Percentiles rank a stretch among this genome's conserved stretches.
Conservation (phyloP, 2,329 filamentous ascomycete genomes). For the Leptographium lundbergii region DNA sequence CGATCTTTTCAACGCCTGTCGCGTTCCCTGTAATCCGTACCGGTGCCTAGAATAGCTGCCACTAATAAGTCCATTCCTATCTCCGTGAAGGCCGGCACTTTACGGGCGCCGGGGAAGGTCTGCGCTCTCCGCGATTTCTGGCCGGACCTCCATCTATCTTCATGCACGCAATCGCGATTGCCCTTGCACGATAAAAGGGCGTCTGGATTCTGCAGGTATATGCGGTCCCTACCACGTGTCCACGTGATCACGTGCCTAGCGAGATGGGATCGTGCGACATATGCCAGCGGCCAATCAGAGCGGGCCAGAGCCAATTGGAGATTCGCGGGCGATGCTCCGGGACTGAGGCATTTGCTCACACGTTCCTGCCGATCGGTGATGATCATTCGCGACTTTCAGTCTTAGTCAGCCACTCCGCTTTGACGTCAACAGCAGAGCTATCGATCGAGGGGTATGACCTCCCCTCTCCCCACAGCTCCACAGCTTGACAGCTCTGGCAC, state of each 20-base stretch:
- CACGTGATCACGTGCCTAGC: too few species aligned
- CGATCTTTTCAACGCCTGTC: neutral
- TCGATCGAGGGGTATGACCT: neutral
- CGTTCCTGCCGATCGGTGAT: neutral
- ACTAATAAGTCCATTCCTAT: neutral
- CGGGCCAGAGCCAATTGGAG: neutral
- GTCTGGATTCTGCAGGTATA: neutral
- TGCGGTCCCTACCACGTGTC: too few species aligned
- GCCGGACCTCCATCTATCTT: neutral
- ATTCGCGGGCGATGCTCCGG: neutral
- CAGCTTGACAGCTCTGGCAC: slow-evolving; percentile 1
- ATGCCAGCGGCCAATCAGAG: neutral
- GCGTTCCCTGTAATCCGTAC: too few species aligned
- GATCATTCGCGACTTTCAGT: neutral
- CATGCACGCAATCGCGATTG: neutral
- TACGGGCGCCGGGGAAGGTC: neutral
- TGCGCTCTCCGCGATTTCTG: neutral
- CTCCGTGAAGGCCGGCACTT: neutral
- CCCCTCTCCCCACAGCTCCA: slow-evolving; percentile 2
- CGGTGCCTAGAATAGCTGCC: too few species aligned
- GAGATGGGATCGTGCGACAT: too few species aligned
- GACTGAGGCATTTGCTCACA: neutral
- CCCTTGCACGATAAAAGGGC: neutral
- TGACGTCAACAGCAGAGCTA: neutral
- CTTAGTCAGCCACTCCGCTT: neutral